Evolutionary conservation across 164 flowering plant genomes (phyloP), one percentile per base, ranked within the genome.

Genomic region (Umbellularia californica): DNA sequence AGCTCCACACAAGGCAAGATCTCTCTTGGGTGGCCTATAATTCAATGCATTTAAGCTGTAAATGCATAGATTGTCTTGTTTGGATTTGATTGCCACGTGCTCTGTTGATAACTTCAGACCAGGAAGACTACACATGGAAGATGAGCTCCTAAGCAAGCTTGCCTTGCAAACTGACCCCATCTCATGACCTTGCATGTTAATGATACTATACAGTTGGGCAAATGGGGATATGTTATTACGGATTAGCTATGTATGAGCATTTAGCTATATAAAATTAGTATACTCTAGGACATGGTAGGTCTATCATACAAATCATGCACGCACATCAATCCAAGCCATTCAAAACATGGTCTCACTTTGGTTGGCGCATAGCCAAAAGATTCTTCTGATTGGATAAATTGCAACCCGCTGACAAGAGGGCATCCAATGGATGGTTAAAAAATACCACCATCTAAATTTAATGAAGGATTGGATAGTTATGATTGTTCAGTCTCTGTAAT

Each of bases 31-130:
- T 68, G 90, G 92, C 78, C 75, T 86, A 70, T 72, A 92, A 78
- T 79, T 89, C 82, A 92, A 50, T 41, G 81, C 69, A 58, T 65
- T 75, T 23, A 81, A 73, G 81, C 88, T 83, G 79, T 84, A 90
- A 25, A 86, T 81, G 76, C 94, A 88, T 14, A 74, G 77, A 72
- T 83, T 85, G 7, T 79, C 84, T 71, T 85, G 87, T 64, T 64
- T 64, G 28, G 67, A 64, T 64, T 64, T 64, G 67, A 64, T 64
- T 64, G 67, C 67, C 25, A 64, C 25, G 28, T 64, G 67, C 24
- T 64, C 33, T 25, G 67, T 64, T 64, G 67, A 64, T 23, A 22
- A 25, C 67, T 64, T 64, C 28, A 64, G 28, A 25, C 28, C 67
- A 64, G 67, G 67, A 23, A 64, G 3, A 64, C 11, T 64, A 25